phyloP scores from a whole-genome alignment of 306 rosid species.

The Mimosa bimucronata region DNA sequence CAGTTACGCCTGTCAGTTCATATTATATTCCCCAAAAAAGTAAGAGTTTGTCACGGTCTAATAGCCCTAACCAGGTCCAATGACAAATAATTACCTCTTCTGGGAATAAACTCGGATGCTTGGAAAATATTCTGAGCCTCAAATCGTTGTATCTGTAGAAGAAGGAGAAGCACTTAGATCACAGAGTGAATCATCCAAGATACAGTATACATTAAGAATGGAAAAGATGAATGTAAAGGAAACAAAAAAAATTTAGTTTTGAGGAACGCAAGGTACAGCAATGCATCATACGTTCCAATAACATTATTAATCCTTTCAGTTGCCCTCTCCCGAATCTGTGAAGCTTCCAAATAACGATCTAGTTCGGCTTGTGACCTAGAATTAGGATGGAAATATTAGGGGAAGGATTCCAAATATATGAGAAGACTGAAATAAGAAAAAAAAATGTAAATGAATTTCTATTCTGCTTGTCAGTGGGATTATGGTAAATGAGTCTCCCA shows the following conservation, averaged over 20 bases:
- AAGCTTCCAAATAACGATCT: slow-evolving; percentile 95
- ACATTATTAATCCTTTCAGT: slow-evolving; percentile 85
- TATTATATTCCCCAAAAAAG: background rate
- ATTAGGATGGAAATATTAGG: slow-evolving; percentile 42
- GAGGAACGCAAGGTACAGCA: slow-evolving; percentile 36
- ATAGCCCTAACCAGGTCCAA: slow-evolving; percentile 3
- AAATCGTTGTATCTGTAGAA: slow-evolving; percentile 81
- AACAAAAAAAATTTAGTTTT: background rate
- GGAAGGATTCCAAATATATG: slow-evolving; percentile 28
- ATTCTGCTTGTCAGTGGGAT: background rate
- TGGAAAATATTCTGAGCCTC: slow-evolving; percentile 86
- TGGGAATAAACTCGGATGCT: slow-evolving; percentile 83
- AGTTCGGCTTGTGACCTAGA: slow-evolving; percentile 94
- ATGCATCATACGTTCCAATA: slow-evolving; percentile 82
- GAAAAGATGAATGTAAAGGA: slow-evolving; percentile 27
- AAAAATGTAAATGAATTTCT: background rate
- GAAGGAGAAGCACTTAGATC: slow-evolving; percentile 11
- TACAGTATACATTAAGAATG: slow-evolving; percentile 22
- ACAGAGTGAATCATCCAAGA: slow-evolving; percentile 23
- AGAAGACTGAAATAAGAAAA: background rate
- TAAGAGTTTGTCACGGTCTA: background rate
- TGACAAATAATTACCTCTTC: slow-evolving; percentile 69
- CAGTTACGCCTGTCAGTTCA: background rate
- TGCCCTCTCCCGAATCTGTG: slow-evolving; percentile 89
- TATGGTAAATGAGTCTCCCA: background rate